These are phyloP conservation scores for Magnaporthales sp. DNA, from an alignment of 2,329 filamentous ascomycete species.

Conservation along the genomic window DNA sequence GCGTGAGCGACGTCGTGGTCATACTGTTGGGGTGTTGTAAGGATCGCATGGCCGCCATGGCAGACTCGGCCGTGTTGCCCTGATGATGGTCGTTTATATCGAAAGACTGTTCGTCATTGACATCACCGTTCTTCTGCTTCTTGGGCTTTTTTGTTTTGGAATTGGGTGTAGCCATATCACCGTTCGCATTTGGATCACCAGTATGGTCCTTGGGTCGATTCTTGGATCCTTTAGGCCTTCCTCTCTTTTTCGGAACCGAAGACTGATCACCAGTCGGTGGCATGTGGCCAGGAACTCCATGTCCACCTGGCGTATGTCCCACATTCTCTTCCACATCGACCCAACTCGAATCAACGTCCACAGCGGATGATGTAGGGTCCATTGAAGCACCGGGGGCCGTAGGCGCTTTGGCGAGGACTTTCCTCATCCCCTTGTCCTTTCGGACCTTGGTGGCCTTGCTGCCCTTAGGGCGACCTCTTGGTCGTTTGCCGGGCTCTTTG, in stretches of 20 bases:
- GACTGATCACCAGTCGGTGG: neutral
- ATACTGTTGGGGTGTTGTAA: constrained; percentile 1
- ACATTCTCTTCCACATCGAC: constrained; percentile 32
- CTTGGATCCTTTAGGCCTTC: constrained; percentile 44
- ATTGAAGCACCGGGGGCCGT: neutral
- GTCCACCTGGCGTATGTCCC: constrained; percentile 12
- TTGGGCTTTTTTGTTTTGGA: neutral
- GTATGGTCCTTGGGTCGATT: constrained; percentile 32
- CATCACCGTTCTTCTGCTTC: too few relatives aligned
- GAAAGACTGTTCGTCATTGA: neutral
- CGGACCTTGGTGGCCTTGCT: constrained; percentile 40
- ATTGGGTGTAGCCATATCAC: neutral
- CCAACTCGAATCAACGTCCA: constrained; percentile 31
- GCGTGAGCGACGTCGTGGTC: constrained; percentile 4
- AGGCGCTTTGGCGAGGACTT: constrained; percentile 23
- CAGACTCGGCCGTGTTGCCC: neutral
- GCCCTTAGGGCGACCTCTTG: constrained; percentile 47
- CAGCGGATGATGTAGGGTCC: neutral
- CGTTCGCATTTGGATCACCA: neutral
- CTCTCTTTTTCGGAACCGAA: constrained; percentile 25
- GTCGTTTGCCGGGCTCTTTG: constrained; percentile 25
- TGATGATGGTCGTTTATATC: constrained; percentile 1
- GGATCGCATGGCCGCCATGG: neutral
- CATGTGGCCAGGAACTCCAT: neutral
- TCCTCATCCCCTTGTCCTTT: constrained; percentile 43